These are phyloP conservation scores for Balakata baccata DNA, from an alignment of 345 rosid species.

Conservation along the genomic window DNA sequence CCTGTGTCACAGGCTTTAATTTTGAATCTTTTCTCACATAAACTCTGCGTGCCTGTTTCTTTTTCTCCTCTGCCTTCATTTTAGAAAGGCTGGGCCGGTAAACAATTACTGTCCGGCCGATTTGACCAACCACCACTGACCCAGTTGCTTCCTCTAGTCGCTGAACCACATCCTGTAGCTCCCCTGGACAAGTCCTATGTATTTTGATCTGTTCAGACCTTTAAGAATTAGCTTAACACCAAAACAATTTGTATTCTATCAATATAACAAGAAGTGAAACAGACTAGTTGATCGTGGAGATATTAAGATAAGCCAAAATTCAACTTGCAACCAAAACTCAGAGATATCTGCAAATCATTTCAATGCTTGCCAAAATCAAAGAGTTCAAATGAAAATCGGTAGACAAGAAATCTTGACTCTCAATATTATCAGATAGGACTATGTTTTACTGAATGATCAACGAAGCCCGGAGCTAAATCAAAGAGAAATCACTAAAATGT, in stretches of 20 bases:
- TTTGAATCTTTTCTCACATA: constrained; percentile 33
- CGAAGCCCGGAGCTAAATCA: not conserved
- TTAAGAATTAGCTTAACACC: constrained; percentile 1
- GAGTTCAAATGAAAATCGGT: not conserved
- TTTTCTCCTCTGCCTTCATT: constrained; percentile 80
- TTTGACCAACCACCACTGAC: constrained; percentile 62
- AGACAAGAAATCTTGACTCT: not conserved
- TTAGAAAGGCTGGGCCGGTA: constrained; percentile 77
- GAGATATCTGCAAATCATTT: not conserved
- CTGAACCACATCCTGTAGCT: constrained; percentile 62
- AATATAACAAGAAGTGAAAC: not conserved
- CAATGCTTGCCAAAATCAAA: constrained; percentile 1
- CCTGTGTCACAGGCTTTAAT: constrained; percentile 32
- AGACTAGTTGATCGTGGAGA: not conserved
- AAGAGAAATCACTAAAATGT: not conserved
- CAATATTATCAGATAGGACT: not conserved
- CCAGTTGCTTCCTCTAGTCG: constrained; percentile 62
- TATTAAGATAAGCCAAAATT: not conserved
- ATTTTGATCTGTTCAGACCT: constrained; percentile 57
- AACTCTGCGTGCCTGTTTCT: constrained; percentile 46
- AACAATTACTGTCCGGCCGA: constrained; percentile 77
- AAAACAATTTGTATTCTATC: constrained; percentile 3
- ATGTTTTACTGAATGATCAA: not conserved
- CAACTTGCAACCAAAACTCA: not conserved
- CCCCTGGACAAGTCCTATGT: constrained; percentile 75